phyloP scores from a whole-genome alignment of 805 yeast species.

The Candida pini region DNA sequence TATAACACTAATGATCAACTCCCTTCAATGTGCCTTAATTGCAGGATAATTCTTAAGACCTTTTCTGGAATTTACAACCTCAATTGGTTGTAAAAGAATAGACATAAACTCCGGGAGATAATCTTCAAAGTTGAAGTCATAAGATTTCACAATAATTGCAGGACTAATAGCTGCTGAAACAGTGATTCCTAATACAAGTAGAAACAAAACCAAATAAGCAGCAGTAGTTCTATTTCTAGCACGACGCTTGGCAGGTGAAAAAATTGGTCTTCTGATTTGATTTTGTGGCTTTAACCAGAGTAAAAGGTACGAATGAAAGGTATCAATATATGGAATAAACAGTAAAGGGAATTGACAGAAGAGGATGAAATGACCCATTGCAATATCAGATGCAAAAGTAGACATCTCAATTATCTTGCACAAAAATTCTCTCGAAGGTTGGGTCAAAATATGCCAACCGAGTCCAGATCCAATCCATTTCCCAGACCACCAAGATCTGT shows the following conservation, averaged over 20 bases:
- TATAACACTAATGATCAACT: too few species aligned
- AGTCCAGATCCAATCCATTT: constrained; percentile 59
- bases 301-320: constrained; percentile 59
- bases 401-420: constrained; percentile 64
- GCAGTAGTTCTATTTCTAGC: constrained; percentile 31
- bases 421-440: constrained; percentile 57
- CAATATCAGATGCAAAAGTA: constrained; percentile 60
- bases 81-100: constrained; percentile 40
- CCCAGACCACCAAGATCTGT: constrained; percentile 77
- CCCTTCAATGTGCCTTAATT: constrained; percentile 19
- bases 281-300: constrained; percentile 53
- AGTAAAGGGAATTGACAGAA: constrained; percentile 56
- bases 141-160: constrained; percentile 27
- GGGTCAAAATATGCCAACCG: constrained; percentile 56
- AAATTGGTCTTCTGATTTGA: constrained; percentile 42
- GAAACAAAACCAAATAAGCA: constrained; percentile 32
- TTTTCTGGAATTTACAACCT: constrained; percentile 23
- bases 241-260: constrained; percentile 36
- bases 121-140: constrained; percentile 34
- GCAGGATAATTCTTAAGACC: constrained; percentile 32
- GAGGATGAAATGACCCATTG: constrained; percentile 53
- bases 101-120: constrained; percentile 34
- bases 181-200: constrained; percentile 25
- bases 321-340: constrained; percentile 57
- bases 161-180: constrained; percentile 36